These are phyloP conservation scores for Boletus subparvulus DNA, from an alignment of 768 basidiomycete genomes.

Conservation along the genomic window DNA sequence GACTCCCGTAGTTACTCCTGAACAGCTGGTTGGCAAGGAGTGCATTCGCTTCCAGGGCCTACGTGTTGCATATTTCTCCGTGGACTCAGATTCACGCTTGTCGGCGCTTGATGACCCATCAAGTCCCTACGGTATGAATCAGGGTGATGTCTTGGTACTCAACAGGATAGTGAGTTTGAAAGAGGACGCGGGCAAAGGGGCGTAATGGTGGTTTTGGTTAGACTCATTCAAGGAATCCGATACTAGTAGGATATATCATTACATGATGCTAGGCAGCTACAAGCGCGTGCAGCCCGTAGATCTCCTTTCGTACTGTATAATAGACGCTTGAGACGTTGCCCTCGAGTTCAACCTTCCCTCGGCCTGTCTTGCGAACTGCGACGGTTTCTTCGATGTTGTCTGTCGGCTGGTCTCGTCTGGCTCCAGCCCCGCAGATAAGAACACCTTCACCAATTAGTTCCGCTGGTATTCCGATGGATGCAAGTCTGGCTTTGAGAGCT, in stretches of 20 bases:
- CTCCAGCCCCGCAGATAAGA: constrained; percentile 76
- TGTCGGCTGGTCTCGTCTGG: constrained; percentile 40
- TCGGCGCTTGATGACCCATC: constrained; percentile 58
- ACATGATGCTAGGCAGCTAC: constrained; percentile 57
- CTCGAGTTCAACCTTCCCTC: constrained; percentile 86
- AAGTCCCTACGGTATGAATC: constrained; percentile 42
- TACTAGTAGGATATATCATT: constrained; percentile 13
- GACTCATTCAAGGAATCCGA: neutral
- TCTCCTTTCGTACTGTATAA: constrained; percentile 83
- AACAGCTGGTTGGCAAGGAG: constrained; percentile 86
- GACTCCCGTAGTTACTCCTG: constrained; percentile 68
- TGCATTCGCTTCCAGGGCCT: constrained; percentile 96
- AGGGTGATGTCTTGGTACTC: constrained; percentile 80
- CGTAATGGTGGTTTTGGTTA: constrained; percentile 8
- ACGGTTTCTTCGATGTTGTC: constrained; percentile 66
- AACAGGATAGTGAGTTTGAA: constrained; percentile 94
- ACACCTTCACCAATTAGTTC: constrained; percentile 98
- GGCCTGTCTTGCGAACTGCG: constrained; percentile 83
- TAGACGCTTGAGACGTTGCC: constrained; percentile 87
- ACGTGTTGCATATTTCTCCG: constrained; percentile 90
- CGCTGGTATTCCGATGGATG: constrained; percentile 75
- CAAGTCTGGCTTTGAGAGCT: constrained; percentile 77
- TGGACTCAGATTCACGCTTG: constrained; percentile 83
- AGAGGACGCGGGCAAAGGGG: constrained; percentile 82
- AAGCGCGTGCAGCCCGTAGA: constrained; percentile 88